phyloP scores from a whole-genome alignment of 2,329 filamentous ascomycete species.

The Botrytis galanthina region DNA sequence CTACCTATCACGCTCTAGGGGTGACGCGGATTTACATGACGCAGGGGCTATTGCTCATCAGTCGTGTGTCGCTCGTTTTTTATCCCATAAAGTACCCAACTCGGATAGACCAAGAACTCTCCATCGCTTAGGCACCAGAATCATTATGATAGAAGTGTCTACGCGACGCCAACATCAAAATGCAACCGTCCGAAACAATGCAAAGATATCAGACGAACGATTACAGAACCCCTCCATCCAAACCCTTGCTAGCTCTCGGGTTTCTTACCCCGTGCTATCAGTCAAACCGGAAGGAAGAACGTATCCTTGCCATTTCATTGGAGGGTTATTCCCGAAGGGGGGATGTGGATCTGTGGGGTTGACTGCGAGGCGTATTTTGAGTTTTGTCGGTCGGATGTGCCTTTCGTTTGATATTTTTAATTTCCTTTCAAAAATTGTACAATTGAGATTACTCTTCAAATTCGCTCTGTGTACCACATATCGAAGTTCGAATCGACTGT shows the following conservation, averaged over 20 bases:
- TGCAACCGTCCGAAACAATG: neutral
- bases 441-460: neutral
- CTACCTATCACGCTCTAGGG: neutral
- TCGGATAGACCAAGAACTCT: neutral
- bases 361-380: slow-evolving; percentile 12
- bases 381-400: neutral
- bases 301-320: neutral
- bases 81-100: neutral
- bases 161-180: neutral
- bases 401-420: neutral
- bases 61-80: neutral
- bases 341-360: slow-evolving; percentile 5
- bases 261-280: neutral
- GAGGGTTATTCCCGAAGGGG: neutral
- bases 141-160: neutral
- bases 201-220: neutral
- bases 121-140: neutral
- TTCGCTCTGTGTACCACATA: neutral
- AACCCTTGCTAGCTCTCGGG: neutral
- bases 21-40: neutral
- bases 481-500: neutral
- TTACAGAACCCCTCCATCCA: neutral
- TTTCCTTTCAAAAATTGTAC: neutral
- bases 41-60: neutral
- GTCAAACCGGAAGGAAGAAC: neutral